phyloP scores from a whole-genome alignment of 2,329 filamentous ascomycete genomes.

The Diaporthe batatas region DNA sequence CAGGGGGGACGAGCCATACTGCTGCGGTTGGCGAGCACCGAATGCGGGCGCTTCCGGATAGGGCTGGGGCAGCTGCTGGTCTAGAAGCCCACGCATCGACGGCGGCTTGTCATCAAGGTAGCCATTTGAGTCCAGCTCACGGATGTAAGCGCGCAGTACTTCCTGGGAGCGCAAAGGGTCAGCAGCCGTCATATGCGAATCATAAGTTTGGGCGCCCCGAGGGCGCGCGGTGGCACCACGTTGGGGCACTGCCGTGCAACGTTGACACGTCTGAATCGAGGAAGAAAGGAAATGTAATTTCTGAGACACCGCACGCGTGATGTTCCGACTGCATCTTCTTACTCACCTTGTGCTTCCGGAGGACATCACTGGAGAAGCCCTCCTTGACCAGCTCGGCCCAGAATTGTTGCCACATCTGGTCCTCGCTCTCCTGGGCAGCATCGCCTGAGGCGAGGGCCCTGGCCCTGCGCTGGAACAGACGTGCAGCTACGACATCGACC shows the following conservation, averaged over 20 bases:
- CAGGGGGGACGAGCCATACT: constrained; percentile 38
- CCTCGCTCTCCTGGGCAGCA: constrained; percentile 58
- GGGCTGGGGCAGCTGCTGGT: constrained; percentile 53
- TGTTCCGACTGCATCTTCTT: neutral
- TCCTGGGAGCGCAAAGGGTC: constrained; percentile 58
- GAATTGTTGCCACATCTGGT: constrained; percentile 71
- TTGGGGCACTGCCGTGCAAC: constrained; percentile 39
- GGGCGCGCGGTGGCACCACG: constrained; percentile 19
- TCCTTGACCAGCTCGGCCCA: constrained; percentile 69
- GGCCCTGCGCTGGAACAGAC: constrained; percentile 61
- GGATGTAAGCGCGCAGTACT: constrained; percentile 71
- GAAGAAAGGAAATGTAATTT: constrained; percentile 21
- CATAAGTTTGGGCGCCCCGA: neutral
- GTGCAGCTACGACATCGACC: constrained; percentile 68
- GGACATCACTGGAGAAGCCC: constrained; percentile 68
- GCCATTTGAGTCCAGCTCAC: constrained; percentile 67
- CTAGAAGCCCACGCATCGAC: constrained; percentile 67
- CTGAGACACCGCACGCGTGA: constrained; percentile 30
- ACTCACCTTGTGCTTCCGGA: constrained; percentile 69
- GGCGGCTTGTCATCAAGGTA: constrained; percentile 59
- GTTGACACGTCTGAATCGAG: constrained; percentile 27
- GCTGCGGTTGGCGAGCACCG: constrained; percentile 40
- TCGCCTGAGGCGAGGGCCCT: constrained; percentile 44
- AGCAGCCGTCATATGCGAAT: constrained; percentile 31
- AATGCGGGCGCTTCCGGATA: constrained; percentile 47